phyloP scores from a whole-genome alignment of 2,329 filamentous ascomycete species.

The Paecilomyces dactylethromorphus region DNA sequence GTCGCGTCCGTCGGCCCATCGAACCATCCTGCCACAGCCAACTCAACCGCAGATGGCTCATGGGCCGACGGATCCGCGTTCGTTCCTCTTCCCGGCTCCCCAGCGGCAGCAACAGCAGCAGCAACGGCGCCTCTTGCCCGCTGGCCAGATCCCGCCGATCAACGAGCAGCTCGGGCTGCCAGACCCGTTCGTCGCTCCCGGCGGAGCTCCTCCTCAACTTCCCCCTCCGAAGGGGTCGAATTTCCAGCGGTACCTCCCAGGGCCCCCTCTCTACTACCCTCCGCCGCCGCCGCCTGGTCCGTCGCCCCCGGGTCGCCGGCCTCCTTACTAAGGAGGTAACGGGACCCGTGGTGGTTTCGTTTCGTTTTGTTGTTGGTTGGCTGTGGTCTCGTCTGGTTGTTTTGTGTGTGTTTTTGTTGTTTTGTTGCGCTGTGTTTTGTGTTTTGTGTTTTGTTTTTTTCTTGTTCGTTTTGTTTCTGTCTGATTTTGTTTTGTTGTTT shows the following conservation, averaged over 20 bases:
- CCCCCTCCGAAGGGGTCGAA: conserved; percentile 33
- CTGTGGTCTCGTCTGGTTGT: not conserved
- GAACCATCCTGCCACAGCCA: conserved; percentile 24
- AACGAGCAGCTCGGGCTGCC: conserved; percentile 27
- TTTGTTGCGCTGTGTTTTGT: not conserved
- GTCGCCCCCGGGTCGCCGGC: conserved; percentile 9
- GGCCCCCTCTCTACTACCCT: conserved; percentile 17
- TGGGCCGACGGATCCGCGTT: conserved; percentile 25
- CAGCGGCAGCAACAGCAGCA: conserved; percentile 27
- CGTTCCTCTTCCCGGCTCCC: conserved; percentile 19
- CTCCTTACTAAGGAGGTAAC: conserved; percentile 7
- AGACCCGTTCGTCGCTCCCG: conserved; percentile 29
- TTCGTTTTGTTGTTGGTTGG: not conserved
- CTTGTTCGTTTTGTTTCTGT: not conserved
- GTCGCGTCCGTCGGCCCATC: conserved; percentile 27
- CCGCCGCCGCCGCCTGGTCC: conserved; percentile 8
- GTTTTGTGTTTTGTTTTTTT: not conserved
- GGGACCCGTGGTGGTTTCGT: not conserved
- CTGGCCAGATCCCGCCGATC: conserved; percentile 20
- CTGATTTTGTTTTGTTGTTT: not conserved
- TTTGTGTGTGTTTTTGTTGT: not conserved
- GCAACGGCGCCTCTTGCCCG: conserved; percentile 30
- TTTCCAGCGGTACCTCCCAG: conserved; percentile 24
- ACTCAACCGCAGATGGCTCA: conserved; percentile 11
- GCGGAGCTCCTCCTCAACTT: conserved; percentile 28